Conservation (phyloP, 2,329 filamentous ascomycete species). For the Sporothrix sp. region DNA sequence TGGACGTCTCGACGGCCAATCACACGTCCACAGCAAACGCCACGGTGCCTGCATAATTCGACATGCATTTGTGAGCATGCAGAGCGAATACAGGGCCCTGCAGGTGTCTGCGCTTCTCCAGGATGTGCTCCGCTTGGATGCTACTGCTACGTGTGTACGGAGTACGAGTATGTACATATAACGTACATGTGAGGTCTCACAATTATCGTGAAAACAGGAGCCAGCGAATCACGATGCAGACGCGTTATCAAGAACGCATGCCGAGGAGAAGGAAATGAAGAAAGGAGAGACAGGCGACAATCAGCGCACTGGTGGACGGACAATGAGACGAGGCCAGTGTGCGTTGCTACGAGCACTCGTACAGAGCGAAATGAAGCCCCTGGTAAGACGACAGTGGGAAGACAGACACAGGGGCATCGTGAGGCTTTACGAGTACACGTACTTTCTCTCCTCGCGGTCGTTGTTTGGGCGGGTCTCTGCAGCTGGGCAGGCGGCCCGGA, state of each 20-base stretch:
- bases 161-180: too few relatives aligned
- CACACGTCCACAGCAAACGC: too few relatives aligned
- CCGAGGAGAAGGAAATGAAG: too few relatives aligned
- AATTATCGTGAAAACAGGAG: not conserved
- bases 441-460: not conserved
- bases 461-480: too few relatives aligned
- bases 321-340: not conserved
- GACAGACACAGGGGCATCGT: not conserved
- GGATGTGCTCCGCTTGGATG: not conserved
- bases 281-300: not conserved
- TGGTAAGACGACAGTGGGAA: not conserved
- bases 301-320: not conserved
- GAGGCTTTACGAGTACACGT: not conserved
- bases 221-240: too few relatives aligned
- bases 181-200: too few relatives aligned
- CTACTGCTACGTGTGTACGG: not conserved
- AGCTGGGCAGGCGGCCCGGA: constrained; percentile 1
- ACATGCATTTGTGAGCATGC: too few relatives aligned
- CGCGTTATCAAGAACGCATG: constrained; percentile 1
- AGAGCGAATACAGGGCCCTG: too few relatives aligned
- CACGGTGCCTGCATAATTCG: too few relatives aligned
- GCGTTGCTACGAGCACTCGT: not conserved
- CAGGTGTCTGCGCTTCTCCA: too few relatives aligned
- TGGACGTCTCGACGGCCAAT: too few relatives aligned
- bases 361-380: not conserved